Base-by-base conservation (phyloP, 495 filamentous ascomycete species). In the Penicillium riverlandense region DNA sequence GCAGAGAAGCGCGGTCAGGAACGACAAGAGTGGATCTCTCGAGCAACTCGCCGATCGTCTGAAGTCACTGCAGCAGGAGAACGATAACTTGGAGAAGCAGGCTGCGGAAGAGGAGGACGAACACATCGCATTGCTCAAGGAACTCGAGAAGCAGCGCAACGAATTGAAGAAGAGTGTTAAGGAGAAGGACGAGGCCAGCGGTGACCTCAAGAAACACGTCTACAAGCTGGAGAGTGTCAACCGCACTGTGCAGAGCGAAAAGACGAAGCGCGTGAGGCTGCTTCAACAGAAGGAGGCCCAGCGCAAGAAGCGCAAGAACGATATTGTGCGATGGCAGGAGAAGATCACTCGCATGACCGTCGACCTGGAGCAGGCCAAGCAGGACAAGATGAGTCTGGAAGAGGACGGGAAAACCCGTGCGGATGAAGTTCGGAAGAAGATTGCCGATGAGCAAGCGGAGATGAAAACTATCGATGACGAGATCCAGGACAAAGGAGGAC, bases 161-260 rank as follows among this genome's bases (percentile, higher is more conserved):
- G 76, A 82, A 29, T 77, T 94, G 51, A 82, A 67, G 54, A 80
- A 84, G 53, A 72, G 79, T 33, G 74, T 89, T 33, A 89, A 83
- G 57, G 88, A 95, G 50, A 90, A 86, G 59, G 88, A 95, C 47
- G 87, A 94, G 46, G 80, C 78, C 27, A 90, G 82, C n/a, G 79
- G 84, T 37, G 84, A 85, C 55, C 60, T 96, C 28, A 86, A 83
- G 55, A 85, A 83, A 44, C 85, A 96, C 52, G 85, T 91, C 29
- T 79, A 85, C 37, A 77, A 77, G 28, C 72, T 92, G 15, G 90
- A 96, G 53, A 82, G 88, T 29, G 70, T 83, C 39, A 96, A 95
- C 64, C 76, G 88, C 40, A 75, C 79, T n/a, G 88, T 90, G 8
- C 84, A 95, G 56, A 83, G 83, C 41, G 80, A 82, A 53, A 87